Conservation (phyloP, 768 basidiomycete genomes). For the Terana coerulea region DNA sequence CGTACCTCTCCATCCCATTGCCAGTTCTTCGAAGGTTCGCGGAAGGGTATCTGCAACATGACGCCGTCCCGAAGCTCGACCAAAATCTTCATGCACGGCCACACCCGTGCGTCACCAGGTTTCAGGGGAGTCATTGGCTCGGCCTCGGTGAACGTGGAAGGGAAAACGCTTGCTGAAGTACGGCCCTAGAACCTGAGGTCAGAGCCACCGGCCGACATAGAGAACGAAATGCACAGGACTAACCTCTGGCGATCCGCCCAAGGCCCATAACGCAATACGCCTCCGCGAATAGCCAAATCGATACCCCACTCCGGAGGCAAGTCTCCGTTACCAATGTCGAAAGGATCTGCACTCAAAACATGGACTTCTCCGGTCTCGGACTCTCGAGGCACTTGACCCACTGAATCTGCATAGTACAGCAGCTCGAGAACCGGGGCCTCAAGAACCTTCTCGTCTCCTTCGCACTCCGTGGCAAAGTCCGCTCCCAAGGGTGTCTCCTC, state of each 20-base stretch:
- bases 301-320: conserved; percentile 91
- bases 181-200: too few relatives aligned
- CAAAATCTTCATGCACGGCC: conserved; percentile 78
- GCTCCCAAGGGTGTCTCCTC: conserved; percentile 52
- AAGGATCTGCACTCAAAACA: conserved; percentile 34
- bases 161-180: conserved; percentile 84
- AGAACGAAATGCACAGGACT: conserved; percentile 9
- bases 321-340: conserved; percentile 85
- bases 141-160: conserved; percentile 66
- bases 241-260: conserved; percentile 96
- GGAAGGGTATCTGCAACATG: conserved; percentile 80
- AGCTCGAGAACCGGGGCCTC: conserved; percentile 76
- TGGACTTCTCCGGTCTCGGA: conserved; percentile 21
- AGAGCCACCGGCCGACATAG: neutral
- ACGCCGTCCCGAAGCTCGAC: conserved; percentile 78
- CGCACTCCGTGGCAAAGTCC: conserved; percentile 74
- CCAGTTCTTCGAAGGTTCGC: conserved; percentile 97
- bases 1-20: conserved; percentile 71
- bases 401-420: conserved; percentile 83
- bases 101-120: conserved; percentile 78
- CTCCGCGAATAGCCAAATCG: conserved; percentile 76
- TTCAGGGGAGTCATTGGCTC: conserved; percentile 53
- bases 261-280: conserved; percentile 81
- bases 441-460: conserved; percentile 77
- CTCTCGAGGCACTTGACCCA: conserved; percentile 63